Evolutionary conservation across 768 basidiomycete genomes (phyloP).

Genomic region (Xerocomellus chrysenteron): DNA sequence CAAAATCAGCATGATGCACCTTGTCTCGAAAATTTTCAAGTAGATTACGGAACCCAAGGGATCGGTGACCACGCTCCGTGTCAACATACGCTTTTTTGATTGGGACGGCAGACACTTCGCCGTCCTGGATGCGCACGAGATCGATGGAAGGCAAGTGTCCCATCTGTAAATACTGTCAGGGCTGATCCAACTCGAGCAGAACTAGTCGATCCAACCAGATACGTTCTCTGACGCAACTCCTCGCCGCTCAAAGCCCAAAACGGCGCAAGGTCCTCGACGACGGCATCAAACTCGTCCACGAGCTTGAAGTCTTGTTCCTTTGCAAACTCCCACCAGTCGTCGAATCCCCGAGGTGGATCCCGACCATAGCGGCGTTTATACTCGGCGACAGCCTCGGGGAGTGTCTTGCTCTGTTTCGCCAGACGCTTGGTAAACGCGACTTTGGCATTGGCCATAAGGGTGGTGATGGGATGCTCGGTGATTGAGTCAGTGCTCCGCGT

Average conservation of each 20-base stretch:
- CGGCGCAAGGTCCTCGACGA: slow-evolving; percentile 78
- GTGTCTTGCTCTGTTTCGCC: slow-evolving; percentile 72
- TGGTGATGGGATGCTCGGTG: slow-evolving; percentile 74
- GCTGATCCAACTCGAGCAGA: background rate
- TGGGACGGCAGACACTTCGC: slow-evolving; percentile 57
- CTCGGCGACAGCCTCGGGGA: slow-evolving; percentile 75
- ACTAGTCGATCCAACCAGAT: slow-evolving; percentile 42
- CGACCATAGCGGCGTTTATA: slow-evolving; percentile 78
- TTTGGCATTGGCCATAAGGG: slow-evolving; percentile 83
- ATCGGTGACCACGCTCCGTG: slow-evolving; percentile 72
- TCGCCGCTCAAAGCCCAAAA: slow-evolving; percentile 76
- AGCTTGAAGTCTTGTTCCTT: slow-evolving; percentile 70
- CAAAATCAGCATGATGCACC: slow-evolving; percentile 41
- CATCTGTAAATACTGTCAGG: slow-evolving; percentile 44
- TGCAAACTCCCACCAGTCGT: slow-evolving; percentile 85
- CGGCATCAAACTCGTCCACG: slow-evolving; percentile 85
- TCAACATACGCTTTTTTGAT: slow-evolving; percentile 56
- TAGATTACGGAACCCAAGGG: slow-evolving; percentile 75
- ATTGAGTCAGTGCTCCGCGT: background rate
- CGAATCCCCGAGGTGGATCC: slow-evolving; percentile 87
- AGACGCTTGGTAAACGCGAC: slow-evolving; percentile 64
- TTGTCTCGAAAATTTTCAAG: slow-evolving; percentile 64
- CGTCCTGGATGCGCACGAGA: slow-evolving; percentile 74
- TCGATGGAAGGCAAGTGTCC: slow-evolving; percentile 82
- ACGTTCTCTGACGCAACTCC: slow-evolving; percentile 65